Conservation (phyloP, 352 stramenopile genomes). For the Phytophthora quininea region DNA sequence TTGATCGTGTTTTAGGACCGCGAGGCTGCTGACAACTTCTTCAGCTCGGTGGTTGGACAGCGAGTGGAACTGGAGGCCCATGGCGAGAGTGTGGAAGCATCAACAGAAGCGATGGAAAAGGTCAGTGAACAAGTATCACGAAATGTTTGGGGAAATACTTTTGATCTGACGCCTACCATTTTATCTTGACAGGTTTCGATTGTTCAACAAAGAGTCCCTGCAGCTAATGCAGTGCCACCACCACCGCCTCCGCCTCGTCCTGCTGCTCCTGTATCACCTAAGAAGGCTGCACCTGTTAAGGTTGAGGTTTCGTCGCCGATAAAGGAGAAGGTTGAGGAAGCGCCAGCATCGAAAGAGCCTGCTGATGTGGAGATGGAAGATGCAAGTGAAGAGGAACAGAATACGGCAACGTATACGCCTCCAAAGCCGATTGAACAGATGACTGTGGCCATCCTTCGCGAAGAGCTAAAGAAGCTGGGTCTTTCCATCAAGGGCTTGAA, state of each 20-base stretch:
- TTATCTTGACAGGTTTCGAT: conserved; percentile 28
- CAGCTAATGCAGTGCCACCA: conserved; percentile 26
- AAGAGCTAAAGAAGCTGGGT: conserved; percentile 78
- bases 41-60: conserved; percentile 77
- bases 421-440: conserved; percentile 81
- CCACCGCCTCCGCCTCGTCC: conserved; percentile 35
- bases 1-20: conserved; percentile 54
- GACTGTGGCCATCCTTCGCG: conserved; percentile 70
- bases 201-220: conserved; percentile 27
- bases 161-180: background rate
- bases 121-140: conserved; percentile 3
- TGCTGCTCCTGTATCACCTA: conserved; percentile 6
- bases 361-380: conserved; percentile 69
- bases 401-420: conserved; percentile 54
- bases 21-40: conserved; percentile 73
- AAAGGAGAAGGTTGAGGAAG: conserved; percentile 36
- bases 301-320: conserved; percentile 6
- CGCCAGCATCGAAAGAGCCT: conserved; percentile 22
- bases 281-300: conserved; percentile 19
- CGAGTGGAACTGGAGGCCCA: conserved; percentile 63
- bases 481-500: conserved; percentile 86
- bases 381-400: conserved; percentile 28
- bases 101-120: conserved; percentile 55
- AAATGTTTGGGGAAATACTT: background rate
- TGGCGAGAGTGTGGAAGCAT: conserved; percentile 39